phyloP scores from a whole-genome alignment of 352 stramenopile genomes.

The Plasmopara viticola region DNA sequence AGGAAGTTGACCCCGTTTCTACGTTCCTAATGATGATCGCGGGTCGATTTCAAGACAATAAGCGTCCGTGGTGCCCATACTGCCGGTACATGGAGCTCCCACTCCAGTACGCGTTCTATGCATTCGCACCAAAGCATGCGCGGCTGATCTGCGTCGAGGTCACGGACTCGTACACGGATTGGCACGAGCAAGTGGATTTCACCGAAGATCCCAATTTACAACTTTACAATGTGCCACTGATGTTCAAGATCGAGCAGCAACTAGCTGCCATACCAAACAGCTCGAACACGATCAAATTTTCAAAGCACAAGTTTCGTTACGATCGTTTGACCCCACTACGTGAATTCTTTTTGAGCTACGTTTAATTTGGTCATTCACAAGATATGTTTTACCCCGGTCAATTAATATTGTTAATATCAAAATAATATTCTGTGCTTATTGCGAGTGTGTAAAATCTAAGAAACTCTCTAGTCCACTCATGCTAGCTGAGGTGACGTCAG shows the following conservation, averaged over 20 bases:
- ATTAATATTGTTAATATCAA: not conserved
- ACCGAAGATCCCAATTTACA: constrained; percentile 44
- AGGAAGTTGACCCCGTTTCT: constrained; percentile 25
- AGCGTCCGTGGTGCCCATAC: constrained; percentile 76
- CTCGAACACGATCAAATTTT: constrained; percentile 28
- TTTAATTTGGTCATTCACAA: constrained; percentile 6
- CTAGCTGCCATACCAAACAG: constrained; percentile 12
- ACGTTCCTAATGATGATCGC: constrained; percentile 72
- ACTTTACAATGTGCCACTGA: constrained; percentile 46
- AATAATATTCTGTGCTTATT: not conserved
- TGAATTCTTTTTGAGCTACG: constrained; percentile 29
- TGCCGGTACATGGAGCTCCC: constrained; percentile 71
- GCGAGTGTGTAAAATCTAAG: not conserved
- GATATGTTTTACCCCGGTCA: not conserved
- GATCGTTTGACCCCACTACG: constrained; percentile 41
- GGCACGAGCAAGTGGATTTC: constrained; percentile 55
- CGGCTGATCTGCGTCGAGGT: constrained; percentile 63
- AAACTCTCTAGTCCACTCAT: constrained; percentile 7
- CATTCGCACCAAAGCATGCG: constrained; percentile 50
- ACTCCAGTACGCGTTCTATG: constrained; percentile 65
- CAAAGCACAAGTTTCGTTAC: constrained; percentile 42
- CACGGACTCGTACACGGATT: constrained; percentile 49
- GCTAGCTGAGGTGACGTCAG: constrained; percentile 6
- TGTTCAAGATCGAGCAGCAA: constrained; percentile 34
- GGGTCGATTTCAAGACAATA: constrained; percentile 53